Evolutionary conservation across 768 basidiomycete genomes (phyloP), one percentile per base, ranked within the genome.

Genomic region (Suillus bovinus): DNA sequence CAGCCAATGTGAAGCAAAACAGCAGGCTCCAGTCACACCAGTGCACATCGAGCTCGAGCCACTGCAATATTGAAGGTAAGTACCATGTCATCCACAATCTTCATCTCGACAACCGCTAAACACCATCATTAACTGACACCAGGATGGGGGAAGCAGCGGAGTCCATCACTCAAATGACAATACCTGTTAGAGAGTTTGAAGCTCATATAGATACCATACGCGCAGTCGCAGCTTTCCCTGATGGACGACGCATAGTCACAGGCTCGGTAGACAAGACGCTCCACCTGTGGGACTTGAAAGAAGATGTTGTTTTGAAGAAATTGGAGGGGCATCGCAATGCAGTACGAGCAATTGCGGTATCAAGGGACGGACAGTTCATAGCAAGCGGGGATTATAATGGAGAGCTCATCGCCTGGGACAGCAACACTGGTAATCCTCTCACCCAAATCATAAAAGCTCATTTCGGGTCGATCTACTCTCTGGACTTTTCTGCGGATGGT

Each of bases 391-490:
- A 54, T 54, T 22, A 34, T 16, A 36, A 36, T 8, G 53, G 53
- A 24, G 53, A 54, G 14, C 53, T 54, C 22, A 36, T 54, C 14
- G 22, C 22, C 9, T 54, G 53, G 53, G 7, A 54, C 14, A 5
- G 34, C 8, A 8, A 54, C 14, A 31, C 49, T 20, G 33, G 34
- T 3, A 16, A 5, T 16, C 16, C n/a, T 36, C 53, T 54, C n/a
- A 54, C 34, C n/a, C 33, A 54, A 54, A 9, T 22, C 33, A 54
- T 54, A n/a, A 54, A 54, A 54, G n/a, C 22, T 34, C 53, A 54
- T 34, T 22, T 22, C 29, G 29, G 50, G 20, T 31, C 29, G 1
- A 52, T 54, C 53, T 22, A 34, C 34, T 54, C 34, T 33, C 34
- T 24, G 14, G 53, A 36, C 34, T 54, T 54, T 24, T 54, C 53